Evolutionary conservation across 768 basidiomycete genomes (phyloP).

Genomic region (Calocybe gangraenosa): DNA sequence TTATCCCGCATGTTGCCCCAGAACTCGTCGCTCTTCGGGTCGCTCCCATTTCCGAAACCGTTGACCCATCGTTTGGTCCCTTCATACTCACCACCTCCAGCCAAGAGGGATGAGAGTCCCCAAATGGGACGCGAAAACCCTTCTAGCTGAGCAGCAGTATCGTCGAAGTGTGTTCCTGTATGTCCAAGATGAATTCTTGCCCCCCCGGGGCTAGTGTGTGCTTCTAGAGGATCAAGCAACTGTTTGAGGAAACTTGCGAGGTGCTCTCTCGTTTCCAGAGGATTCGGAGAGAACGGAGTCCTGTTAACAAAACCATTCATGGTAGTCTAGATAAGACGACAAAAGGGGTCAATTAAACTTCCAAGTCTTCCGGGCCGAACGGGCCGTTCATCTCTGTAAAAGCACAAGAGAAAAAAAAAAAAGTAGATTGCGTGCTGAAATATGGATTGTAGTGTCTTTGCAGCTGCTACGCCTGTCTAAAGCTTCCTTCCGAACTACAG

Average conservation of each 20-base stretch:
- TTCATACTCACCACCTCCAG: conserved; percentile 57
- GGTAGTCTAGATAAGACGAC: neutral
- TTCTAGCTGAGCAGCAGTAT: conserved; percentile 68
- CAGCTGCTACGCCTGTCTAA: neutral
- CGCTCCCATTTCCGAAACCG: conserved; percentile 66
- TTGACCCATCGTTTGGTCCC: conserved; percentile 59
- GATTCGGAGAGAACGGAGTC: conserved; percentile 52
- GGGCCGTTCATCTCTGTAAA: too few species aligned
- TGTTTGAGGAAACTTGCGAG: conserved; percentile 49
- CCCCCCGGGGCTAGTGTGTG: conserved; percentile 71
- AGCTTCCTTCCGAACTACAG: conserved; percentile 7
- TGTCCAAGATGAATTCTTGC: conserved; percentile 66
- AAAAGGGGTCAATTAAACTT: neutral
- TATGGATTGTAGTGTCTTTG: neutral
- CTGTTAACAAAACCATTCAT: conserved; percentile 32
- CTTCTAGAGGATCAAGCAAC: conserved; percentile 62
- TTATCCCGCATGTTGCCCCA: conserved; percentile 74
- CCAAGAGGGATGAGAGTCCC: conserved; percentile 65
- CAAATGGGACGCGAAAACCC: conserved; percentile 76
- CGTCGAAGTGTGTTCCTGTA: conserved; percentile 72
- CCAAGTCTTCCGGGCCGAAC: too few species aligned
- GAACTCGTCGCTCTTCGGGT: conserved; percentile 63
- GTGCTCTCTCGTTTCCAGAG: conserved; percentile 56
- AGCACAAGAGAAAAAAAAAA: too few species aligned
- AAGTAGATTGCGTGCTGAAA: too few species aligned